These are phyloP conservation scores for Rosa chinensis DNA, from an alignment of 306 rosid species.

Conservation along the genomic window DNA sequence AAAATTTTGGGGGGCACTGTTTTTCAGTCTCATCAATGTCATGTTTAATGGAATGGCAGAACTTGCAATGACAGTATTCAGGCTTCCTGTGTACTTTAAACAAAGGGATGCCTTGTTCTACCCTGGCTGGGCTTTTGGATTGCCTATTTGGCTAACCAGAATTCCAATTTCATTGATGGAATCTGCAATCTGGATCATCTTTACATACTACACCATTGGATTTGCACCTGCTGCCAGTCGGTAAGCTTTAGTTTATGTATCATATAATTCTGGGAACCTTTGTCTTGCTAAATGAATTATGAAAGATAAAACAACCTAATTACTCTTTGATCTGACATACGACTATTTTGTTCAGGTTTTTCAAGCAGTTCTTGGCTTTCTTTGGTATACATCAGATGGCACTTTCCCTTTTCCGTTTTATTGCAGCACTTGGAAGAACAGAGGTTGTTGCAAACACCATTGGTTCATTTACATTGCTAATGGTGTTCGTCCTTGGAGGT, in stretches of 20 bases:
- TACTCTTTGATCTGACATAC: not conserved
- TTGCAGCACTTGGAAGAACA: constrained; percentile 58
- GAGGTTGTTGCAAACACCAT: constrained; percentile 55
- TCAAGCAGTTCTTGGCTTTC: constrained; percentile 46
- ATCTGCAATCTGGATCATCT: constrained; percentile 22
- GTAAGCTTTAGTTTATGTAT: constrained; percentile 17
- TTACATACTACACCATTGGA: constrained; percentile 54
- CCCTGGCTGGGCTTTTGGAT: constrained; percentile 32
- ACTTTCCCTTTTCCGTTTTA: constrained; percentile 48
- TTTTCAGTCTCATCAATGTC: constrained; percentile 48
- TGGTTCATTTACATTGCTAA: constrained; percentile 49
- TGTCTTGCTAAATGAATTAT: too few relatives aligned
- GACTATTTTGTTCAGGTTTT: constrained; percentile 43
- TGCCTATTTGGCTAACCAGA: constrained; percentile 29
- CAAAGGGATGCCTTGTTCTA: constrained; percentile 31
- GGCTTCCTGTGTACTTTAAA: constrained; percentile 37
- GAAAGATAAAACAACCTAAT: too few relatives aligned
- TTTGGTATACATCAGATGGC: constrained; percentile 68
- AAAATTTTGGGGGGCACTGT: constrained; percentile 52
- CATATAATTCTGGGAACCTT: too few relatives aligned
- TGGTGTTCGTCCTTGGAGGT: constrained; percentile 62
- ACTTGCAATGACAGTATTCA: constrained; percentile 21
- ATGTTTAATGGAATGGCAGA: constrained; percentile 41
- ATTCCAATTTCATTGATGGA: constrained; percentile 33
- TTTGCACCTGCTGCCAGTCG: constrained; percentile 56